Conservation (phyloP, 129 eudicot species). For the Logfia minima region DNA sequence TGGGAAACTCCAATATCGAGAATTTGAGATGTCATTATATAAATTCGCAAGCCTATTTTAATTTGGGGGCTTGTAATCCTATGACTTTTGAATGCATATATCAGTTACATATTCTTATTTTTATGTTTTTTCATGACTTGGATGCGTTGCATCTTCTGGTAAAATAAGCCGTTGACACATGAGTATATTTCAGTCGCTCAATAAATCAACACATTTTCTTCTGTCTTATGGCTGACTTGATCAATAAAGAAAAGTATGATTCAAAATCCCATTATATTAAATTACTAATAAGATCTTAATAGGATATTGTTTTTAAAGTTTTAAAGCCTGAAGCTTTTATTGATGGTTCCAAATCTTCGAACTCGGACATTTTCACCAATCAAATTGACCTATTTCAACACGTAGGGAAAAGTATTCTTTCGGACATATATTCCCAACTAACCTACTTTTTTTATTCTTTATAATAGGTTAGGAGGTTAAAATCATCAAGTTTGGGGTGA, state of each 20-base stretch:
- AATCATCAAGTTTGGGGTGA: background rate
- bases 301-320: background rate
- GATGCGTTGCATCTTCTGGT: background rate
- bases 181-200: background rate
- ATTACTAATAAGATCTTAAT: background rate
- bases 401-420: too few relatives aligned
- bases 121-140: background rate
- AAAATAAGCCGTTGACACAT: background rate
- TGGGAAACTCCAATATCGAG: background rate
- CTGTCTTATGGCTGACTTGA: conserved; percentile 4
- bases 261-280: background rate
- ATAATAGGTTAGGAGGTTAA: background rate
- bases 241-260: background rate
- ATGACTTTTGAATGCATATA: background rate
- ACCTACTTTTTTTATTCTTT: background rate
- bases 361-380: background rate
- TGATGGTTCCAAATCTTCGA: background rate
- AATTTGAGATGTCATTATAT: background rate
- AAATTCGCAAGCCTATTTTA: background rate
- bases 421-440: too few relatives aligned
- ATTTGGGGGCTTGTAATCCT: background rate
- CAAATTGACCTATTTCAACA: too few relatives aligned
- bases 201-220: background rate
- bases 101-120: too few relatives aligned
- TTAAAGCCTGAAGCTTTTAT: background rate